These are phyloP conservation scores for Xylariaceae sp. DNA, from an alignment of 2,329 filamentous ascomycete species.

Conservation along the genomic window DNA sequence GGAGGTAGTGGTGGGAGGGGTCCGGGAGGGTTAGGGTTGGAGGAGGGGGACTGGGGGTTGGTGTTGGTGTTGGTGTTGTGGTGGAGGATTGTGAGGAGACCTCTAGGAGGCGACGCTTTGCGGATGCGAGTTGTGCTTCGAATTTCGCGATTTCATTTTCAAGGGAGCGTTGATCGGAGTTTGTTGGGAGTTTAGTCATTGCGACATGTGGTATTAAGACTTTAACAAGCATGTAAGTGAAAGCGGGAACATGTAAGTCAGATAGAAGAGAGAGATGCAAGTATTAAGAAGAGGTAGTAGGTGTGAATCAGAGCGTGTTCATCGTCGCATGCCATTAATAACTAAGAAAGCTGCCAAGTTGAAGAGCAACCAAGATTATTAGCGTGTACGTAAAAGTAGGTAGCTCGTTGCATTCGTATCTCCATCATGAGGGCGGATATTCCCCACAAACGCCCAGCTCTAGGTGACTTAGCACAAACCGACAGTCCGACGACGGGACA, in stretches of 20 bases:
- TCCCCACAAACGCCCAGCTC: constrained; percentile 18
- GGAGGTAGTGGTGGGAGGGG: constrained; percentile 57
- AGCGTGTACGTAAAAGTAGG: not conserved
- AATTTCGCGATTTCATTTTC: constrained; percentile 55
- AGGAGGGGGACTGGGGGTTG: not conserved
- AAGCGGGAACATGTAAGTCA: too few species aligned
- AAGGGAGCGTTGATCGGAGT: constrained; percentile 21
- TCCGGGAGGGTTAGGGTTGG: constrained; percentile 1
- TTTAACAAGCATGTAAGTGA: too few species aligned
- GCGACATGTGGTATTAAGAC: constrained; percentile 1
- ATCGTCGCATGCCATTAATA: too few species aligned
- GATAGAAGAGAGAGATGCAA: not conserved
- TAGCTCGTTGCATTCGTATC: constrained; percentile 10
- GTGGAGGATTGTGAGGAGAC: constrained; percentile 6
- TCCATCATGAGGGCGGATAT: constrained; percentile 10
- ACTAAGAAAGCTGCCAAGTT: not conserved
- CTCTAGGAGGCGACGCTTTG: constrained; percentile 30
- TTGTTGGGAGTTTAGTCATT: constrained; percentile 17
- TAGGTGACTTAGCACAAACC: not conserved
- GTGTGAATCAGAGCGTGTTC: not conserved
- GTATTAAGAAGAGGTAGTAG: not conserved
- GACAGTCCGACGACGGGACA: too few species aligned
- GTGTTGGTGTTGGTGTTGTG: not conserved
- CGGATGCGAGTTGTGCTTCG: constrained; percentile 46
- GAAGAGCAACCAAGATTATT: constrained; percentile 4